Percentiles rank a stretch among this genome's conserved stretches.
These are phyloP conservation scores for Colletotrichum chlorophyti DNA, from an alignment of 2,329 filamentous ascomycete species.

Conservation along the genomic window DNA sequence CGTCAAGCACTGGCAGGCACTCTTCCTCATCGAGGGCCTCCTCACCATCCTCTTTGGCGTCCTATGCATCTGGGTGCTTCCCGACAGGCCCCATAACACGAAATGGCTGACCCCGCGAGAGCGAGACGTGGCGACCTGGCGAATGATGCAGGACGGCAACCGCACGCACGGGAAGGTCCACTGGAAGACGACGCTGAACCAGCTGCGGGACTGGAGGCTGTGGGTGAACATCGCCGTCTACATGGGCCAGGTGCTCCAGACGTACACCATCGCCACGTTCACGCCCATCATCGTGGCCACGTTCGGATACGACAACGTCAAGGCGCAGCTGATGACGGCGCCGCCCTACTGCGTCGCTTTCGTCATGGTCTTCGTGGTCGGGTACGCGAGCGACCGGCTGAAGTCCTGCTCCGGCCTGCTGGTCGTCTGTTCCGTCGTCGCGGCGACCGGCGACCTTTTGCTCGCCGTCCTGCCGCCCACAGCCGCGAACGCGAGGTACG, in stretches of 20 bases:
- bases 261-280: constrained; percentile 30
- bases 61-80: constrained; percentile 27
- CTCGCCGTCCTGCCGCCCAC: constrained; percentile 9
- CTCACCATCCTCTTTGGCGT: constrained; percentile 40
- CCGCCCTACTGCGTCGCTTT: constrained; percentile 28
- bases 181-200: constrained; percentile 28
- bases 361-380: constrained; percentile 28
- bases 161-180: constrained; percentile 20
- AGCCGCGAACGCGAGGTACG: constrained; percentile 8
- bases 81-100: constrained; percentile 31
- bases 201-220: constrained; percentile 47
- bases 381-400: constrained; percentile 26
- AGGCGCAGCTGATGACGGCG: constrained; percentile 31
- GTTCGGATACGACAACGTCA: constrained; percentile 31
- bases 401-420: constrained; percentile 29
- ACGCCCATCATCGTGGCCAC: constrained; percentile 32
- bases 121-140: constrained; percentile 26
- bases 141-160: constrained; percentile 32
- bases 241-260: constrained; percentile 33
- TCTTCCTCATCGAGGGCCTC: constrained; percentile 44
- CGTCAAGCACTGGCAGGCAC: constrained; percentile 35
- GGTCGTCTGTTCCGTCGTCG: constrained; percentile 25
- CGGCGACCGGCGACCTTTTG: constrained; percentile 8
- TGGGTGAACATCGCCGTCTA: constrained; percentile 54
- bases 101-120: constrained; percentile 31